These are phyloP conservation scores for Pyrus betulifolia DNA, from an alignment of 306 rosid genomes.

Conservation along the genomic window DNA sequence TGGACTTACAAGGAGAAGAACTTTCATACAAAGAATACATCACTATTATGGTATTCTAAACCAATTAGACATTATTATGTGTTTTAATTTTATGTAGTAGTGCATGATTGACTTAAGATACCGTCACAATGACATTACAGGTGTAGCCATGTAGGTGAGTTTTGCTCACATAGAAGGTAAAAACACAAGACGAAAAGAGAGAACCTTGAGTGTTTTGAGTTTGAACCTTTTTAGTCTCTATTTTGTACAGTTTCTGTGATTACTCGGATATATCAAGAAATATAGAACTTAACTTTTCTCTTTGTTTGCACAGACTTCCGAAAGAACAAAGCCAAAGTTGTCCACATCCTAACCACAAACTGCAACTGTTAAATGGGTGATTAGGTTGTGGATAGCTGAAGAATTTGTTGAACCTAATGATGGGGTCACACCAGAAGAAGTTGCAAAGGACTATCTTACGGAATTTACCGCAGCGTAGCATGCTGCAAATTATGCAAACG, in stretches of 20 bases:
- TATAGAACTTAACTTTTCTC: not conserved
- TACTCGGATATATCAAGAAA: not conserved
- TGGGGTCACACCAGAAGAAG: not conserved
- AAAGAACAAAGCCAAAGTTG: not conserved
- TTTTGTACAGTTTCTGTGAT: not conserved
- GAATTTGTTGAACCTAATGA: not conserved
- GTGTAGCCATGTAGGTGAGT: accelerated
- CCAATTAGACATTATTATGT: not conserved
- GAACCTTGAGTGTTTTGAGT: not conserved
- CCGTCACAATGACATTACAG: accelerated
- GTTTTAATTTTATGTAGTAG: too few relatives aligned
- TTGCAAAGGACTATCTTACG: not conserved
- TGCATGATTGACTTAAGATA: too few relatives aligned
- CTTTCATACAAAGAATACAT: not conserved
- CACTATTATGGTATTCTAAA: not conserved
- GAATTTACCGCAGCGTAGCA: too few relatives aligned
- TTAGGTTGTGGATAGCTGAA: not conserved
- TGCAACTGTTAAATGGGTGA: not conserved
- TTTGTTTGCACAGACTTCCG: not conserved
- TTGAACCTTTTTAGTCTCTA: too few relatives aligned
- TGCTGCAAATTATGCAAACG: too few relatives aligned
- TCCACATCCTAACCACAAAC: not conserved
- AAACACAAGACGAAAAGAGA: not conserved
- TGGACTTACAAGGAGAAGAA: not conserved
- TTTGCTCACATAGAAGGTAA: not conserved